Evolutionary conservation across 805 yeast species (phyloP).

Genomic region (Wickerhamomyces bovis): DNA sequence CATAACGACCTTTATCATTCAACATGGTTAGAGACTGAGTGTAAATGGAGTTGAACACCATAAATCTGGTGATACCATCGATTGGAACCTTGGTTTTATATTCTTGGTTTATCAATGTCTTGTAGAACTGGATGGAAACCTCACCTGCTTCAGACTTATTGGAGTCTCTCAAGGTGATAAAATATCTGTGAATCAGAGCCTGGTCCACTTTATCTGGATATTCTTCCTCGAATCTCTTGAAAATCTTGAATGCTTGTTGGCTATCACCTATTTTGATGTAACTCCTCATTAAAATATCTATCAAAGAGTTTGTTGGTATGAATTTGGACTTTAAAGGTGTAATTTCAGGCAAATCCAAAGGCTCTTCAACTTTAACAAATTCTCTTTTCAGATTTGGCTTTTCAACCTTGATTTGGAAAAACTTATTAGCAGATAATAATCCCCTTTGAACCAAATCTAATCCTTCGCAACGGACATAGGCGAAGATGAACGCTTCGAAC

Average conservation of each 20-base stretch:
- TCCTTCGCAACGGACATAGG: slow-evolving; percentile 12
- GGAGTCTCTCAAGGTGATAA: slow-evolving; percentile 8
- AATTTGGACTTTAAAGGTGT: slow-evolving; percentile 11
- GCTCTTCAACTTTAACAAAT: slow-evolving; percentile 1
- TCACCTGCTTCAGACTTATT: slow-evolving; percentile 10
- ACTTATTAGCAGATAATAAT: slow-evolving; percentile 12
- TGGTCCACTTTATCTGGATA: slow-evolving; percentile 14
- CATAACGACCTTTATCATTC: slow-evolving; percentile 17
- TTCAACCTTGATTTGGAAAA: slow-evolving; percentile 13
- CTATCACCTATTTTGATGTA: slow-evolving; percentile 14
- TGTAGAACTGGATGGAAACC: slow-evolving; percentile 13
- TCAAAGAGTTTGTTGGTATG: slow-evolving; percentile 13
- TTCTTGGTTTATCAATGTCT: slow-evolving; percentile 5
- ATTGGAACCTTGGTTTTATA: slow-evolving; percentile 7
- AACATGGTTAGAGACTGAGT: slow-evolving; percentile 12
- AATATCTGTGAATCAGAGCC: slow-evolving; percentile 16
- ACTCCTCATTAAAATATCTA: slow-evolving; percentile 17
- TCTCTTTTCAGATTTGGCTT: slow-evolving; percentile 1
- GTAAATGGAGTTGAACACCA: slow-evolving; percentile 20
- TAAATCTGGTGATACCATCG: slow-evolving; percentile 15
- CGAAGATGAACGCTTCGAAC: slow-evolving; percentile 14
- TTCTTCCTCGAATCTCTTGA: slow-evolving; percentile 7
- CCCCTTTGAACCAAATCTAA: slow-evolving; percentile 15
- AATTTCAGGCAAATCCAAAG: slow-evolving; percentile 3
- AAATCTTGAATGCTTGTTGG: slow-evolving; percentile 8